Conservation (phyloP, 345 rosid genomes). For the Balakata baccata region DNA sequence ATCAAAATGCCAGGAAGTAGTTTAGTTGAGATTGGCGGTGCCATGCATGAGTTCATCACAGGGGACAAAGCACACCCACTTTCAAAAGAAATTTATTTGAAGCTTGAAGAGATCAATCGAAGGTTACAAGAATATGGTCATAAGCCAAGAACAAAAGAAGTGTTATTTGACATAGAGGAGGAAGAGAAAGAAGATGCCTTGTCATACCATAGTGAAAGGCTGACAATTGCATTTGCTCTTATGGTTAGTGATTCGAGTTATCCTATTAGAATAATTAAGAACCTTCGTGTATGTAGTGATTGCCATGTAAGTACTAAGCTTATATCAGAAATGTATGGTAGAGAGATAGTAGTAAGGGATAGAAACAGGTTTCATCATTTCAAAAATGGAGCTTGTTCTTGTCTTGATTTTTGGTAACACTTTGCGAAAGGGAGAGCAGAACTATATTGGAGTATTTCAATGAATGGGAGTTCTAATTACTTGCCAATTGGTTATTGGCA, state of each 20-base stretch:
- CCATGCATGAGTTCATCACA: constrained; percentile 39
- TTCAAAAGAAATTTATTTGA: constrained; percentile 28
- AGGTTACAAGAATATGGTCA: constrained; percentile 29
- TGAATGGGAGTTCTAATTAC: neutral
- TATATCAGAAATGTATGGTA: constrained; percentile 26
- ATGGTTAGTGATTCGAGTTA: constrained; percentile 10
- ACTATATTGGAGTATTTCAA: neutral
- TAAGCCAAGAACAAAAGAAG: constrained; percentile 33
- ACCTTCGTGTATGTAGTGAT: constrained; percentile 38
- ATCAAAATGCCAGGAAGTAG: constrained; percentile 57
- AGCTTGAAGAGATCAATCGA: constrained; percentile 34
- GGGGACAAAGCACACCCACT: constrained; percentile 40
- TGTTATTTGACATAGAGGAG: constrained; percentile 38
- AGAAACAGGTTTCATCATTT: constrained; percentile 41
- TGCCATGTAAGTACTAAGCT: constrained; percentile 43
- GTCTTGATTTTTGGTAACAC: constrained; percentile 40
- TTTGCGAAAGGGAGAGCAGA: neutral
- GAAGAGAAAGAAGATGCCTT: constrained; percentile 45
- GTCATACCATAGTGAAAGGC: constrained; percentile 41
- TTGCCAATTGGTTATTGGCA: constrained; percentile 7
- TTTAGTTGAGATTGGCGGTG: constrained; percentile 41
- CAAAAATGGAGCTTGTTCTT: constrained; percentile 40
- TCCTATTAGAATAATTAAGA: constrained; percentile 41
- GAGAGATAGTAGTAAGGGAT: constrained; percentile 39
- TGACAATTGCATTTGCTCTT: constrained; percentile 46